Evolutionary conservation across 129 eudicot genomes (phyloP).

Genomic region (Silybum marianum): DNA sequence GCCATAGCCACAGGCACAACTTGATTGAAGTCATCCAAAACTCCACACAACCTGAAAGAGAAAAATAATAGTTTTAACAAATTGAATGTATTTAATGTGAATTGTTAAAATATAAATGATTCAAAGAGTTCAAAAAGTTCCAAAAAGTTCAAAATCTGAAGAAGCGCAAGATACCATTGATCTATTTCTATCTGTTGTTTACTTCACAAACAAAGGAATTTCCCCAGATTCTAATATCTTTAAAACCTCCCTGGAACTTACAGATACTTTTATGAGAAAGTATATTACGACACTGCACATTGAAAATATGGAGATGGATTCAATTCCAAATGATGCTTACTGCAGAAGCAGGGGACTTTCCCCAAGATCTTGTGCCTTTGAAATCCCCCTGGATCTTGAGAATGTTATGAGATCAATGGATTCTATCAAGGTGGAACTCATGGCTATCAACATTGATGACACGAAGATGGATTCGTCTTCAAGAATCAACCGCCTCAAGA

Average conservation of each 20-base stretch:
- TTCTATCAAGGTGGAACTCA: neutral
- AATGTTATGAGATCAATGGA: slow-evolving; percentile 2
- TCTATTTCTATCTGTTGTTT: slow-evolving; percentile 6
- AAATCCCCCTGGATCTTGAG: neutral
- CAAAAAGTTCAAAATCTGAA: neutral
- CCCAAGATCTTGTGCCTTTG: neutral
- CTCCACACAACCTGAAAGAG: neutral
- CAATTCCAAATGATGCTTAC: neutral
- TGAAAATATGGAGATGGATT: neutral
- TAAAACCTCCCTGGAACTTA: neutral
- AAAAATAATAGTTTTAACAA: neutral
- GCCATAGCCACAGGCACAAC: neutral
- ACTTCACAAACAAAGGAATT: neutral
- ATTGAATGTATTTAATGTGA: neutral
- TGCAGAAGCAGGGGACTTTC: neutral
- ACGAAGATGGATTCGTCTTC: neutral
- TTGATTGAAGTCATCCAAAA: neutral
- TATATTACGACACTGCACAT: neutral
- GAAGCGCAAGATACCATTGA: slow-evolving; percentile 12
- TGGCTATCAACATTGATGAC: neutral
- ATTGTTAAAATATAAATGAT: neutral
- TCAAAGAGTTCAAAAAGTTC: too few relatives aligned
- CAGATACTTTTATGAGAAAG: neutral
- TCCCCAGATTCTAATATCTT: neutral
- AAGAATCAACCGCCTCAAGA: neutral